phyloP scores from a whole-genome alignment of 805 yeast genomes.

The Cyberlindnera subsufficiens region DNA sequence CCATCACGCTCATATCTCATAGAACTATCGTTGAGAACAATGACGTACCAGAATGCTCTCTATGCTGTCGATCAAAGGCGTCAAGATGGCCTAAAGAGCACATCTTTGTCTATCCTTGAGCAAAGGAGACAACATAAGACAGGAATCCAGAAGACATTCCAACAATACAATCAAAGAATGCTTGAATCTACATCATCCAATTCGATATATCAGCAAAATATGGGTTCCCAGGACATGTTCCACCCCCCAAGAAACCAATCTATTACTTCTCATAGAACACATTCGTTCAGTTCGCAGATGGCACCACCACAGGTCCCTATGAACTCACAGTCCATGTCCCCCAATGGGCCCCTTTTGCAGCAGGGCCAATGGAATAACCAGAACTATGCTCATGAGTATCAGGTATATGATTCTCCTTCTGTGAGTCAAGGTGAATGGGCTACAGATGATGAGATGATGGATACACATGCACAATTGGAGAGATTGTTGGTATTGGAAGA shows the following conservation, averaged over 20 bases:
- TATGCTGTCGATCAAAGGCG: slow-evolving; percentile 16
- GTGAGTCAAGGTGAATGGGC: slow-evolving; percentile 11
- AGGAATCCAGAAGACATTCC: slow-evolving; percentile 20
- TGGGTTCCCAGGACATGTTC: background rate
- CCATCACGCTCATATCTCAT: background rate
- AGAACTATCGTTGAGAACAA: too few species aligned
- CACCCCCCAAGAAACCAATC: background rate
- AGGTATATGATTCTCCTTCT: slow-evolving; percentile 10
- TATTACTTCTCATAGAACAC: slow-evolving; percentile 4
- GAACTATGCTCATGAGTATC: background rate
- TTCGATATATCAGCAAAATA: background rate
- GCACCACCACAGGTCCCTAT: slow-evolving; percentile 1
- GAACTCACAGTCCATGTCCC: slow-evolving; percentile 1
- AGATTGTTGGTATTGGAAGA: slow-evolving; percentile 5
- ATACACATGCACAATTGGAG: slow-evolving; percentile 6
- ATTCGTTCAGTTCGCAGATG: background rate
- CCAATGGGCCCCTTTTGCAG: slow-evolving; percentile 3
- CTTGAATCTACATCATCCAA: background rate
- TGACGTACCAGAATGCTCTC: background rate
- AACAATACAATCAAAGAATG: slow-evolving; percentile 15
- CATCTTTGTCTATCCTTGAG: slow-evolving; percentile 19
- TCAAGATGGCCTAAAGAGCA: slow-evolving; percentile 19
- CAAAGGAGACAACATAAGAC: slow-evolving; percentile 21
- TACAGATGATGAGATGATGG: background rate
- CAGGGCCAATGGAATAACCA: slow-evolving; percentile 8